Conservation (phyloP, 139 green algal species). For the Volvox africanus region DNA sequence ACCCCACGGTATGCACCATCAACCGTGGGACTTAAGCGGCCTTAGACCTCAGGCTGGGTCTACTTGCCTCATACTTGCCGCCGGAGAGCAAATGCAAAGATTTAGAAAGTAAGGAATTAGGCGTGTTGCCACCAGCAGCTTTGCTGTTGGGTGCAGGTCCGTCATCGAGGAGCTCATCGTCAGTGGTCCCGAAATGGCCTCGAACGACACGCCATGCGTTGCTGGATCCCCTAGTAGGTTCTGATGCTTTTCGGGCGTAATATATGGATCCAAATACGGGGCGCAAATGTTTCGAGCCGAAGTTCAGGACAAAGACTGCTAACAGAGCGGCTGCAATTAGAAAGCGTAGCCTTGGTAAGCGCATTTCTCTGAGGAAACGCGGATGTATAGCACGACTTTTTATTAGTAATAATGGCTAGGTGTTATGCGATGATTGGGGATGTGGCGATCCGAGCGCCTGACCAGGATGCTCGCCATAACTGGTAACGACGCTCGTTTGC, state of each 20-base stretch:
- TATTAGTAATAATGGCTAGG: too few species aligned
- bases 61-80: conserved; percentile 25
- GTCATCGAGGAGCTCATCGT: neutral
- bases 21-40: too few species aligned
- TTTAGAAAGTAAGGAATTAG: neutral
- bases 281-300: neutral
- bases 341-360: neutral
- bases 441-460: too few species aligned
- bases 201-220: neutral
- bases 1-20: neutral
- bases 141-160: neutral
- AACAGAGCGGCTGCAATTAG: neutral
- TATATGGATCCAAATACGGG: neutral
- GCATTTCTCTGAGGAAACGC: neutral
- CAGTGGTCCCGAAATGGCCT: neutral
- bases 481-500: too few species aligned
- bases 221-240: neutral
- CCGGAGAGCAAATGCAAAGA: neutral
- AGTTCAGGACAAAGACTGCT: neutral
- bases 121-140: neutral
- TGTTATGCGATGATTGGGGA: too few species aligned
- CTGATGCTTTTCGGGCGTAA: neutral
- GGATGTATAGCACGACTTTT: too few species aligned
- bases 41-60: too few species aligned
- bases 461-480: too few species aligned